Evolutionary conservation across 2,329 filamentous ascomycete species (phyloP), one percentile per base, ranked within the genome.

Genomic region (Talaromyces atroroseus): DNA sequence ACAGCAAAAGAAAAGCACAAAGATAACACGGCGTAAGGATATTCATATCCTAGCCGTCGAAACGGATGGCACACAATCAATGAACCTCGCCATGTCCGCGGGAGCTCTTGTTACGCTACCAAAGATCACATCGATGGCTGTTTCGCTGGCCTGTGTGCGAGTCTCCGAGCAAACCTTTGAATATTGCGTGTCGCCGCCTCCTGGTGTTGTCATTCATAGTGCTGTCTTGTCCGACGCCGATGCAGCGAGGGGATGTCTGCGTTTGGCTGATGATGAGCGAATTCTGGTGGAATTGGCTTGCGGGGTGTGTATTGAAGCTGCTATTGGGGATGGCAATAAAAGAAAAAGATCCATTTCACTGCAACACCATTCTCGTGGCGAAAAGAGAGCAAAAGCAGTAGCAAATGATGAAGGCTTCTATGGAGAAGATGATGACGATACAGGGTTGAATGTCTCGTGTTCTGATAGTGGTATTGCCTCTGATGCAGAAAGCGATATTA

Each of bases 201-300:
- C 70, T 1, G 70, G 74, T 1, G 69, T 81, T 38, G 76, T 77
- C 45, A 80, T 87, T 23, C 77, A 78, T 38, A 85, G 80, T 60
- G 73, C 82, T 2, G 86, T 90, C 0, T 76, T 94, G 8, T 79
- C 78, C 2, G 90, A 95, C 64, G 85, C 84, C 3, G 89, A 94
- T 65, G 92, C 92, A 0, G 90, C 89, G 20, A 82, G 86, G 72
- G 91, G 86, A 2, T 88, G 87, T 54, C 84, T 87, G 65, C 78
- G 83, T 23, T 85, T 96, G 60, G 86, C 89, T 10, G 88, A 96
- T 62, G 90, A 95, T 59, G 89, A 92, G 64, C 77, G 88, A 24
- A 74, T 92, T 56, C 76, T 96, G 57, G 89, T 96, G 2, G 92
- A 97, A 75, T 78, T 87, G 36, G 85, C 91, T 0, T 96, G 92